Conservation (phyloP, 2,329 filamentous ascomycete species). For the Alternaria arbusti region DNA sequence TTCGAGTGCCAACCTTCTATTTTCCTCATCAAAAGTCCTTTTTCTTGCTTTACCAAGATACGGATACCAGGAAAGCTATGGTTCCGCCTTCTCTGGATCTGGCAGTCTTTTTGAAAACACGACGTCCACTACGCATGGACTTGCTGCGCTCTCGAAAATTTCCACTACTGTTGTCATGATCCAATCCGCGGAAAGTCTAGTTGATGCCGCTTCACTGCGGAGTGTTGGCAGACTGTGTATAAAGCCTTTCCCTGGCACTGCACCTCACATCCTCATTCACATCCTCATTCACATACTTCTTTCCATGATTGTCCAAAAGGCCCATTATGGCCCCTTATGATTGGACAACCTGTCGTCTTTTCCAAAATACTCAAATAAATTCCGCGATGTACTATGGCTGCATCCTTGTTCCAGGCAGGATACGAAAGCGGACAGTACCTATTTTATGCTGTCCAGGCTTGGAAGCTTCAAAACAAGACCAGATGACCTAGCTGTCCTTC, state of each 20-base stretch:
- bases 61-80: too few relatives aligned
- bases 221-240: background rate
- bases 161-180: background rate
- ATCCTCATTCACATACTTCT: background rate
- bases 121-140: background rate
- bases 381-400: background rate
- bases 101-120: background rate
- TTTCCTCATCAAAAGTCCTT: background rate
- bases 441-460: background rate
- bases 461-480: too few relatives aligned
- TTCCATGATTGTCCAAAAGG: background rate
- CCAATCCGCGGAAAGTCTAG: accelerated
- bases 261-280: background rate
- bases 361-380: background rate
- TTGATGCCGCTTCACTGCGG: background rate
- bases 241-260: background rate
- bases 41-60: background rate
- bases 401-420: background rate
- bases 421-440: background rate
- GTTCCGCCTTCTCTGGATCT: background rate
- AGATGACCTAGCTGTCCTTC: too few relatives aligned
- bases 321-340: accelerated
- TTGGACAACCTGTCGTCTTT: accelerated
- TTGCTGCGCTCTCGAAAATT: background rate
- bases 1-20: background rate